Base-by-base conservation (phyloP, 176 grass and related monocot species). In the Oryza glaberrima region DNA sequence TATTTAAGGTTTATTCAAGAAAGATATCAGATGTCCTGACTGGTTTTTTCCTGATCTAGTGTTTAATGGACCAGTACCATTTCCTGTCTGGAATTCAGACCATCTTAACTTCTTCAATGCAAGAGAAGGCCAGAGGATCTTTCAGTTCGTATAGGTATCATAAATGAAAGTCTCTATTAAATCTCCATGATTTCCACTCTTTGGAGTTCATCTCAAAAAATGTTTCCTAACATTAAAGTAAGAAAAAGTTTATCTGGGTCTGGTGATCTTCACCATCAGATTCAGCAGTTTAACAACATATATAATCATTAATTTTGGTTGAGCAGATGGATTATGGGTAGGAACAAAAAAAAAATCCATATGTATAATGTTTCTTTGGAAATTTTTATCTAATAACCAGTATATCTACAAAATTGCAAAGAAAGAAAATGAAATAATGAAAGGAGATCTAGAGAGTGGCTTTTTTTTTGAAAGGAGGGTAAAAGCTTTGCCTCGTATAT, bases 91-190 rank as follows among this genome's bases (percentile, higher is more conserved):
- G 19, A n/a, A 63, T n/a, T 63, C 67, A 81, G 67, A 46, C 11
- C 70, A 69, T 63, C 35, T 61, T 72, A 58, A 58, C 12, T 71
- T 82, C 49, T 61, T 72, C 11, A 44, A 72, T 82, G 68, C 68
- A 30, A 1, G 79, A 70, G 79, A 43, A 70, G 25, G 77, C 61
- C 32, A 22, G 38, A 79, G 25, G 65, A 69, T 81, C 28, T 65
- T 69, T 9, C 11, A 36, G 35, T 81, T 68, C 44, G 65, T 38
- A 35, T 38, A 38, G 30, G 60, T n/a, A 25, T 48, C 63, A 67
- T 79, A 67, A 79, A 34, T 48, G 14, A 67, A 19, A 67, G 9
- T 9, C 20, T 79, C 9, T 30, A 65, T 11, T 32, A 16, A 48
- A 13, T 2, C 17, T n/a, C 25, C 63, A 67, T 13, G 63, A 17